Evolutionary conservation across 345 rosid genomes (phyloP).

Genomic region (Limnanthes douglasii): DNA sequence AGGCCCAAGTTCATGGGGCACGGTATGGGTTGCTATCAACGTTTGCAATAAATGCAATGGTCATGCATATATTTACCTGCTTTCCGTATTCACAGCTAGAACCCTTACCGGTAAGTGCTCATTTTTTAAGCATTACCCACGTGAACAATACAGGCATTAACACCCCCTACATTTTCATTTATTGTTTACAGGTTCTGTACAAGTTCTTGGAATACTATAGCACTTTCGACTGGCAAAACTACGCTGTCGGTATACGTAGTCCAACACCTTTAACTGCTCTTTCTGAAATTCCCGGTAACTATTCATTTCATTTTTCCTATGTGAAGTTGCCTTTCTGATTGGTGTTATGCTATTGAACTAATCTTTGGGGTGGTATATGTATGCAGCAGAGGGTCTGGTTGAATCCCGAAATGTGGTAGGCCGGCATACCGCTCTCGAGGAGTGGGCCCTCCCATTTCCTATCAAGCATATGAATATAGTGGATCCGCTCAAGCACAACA

Average conservation of each 20-base stretch:
- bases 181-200: slow-evolving; percentile 62
- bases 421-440: too few relatives aligned
- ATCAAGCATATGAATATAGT: slow-evolving; percentile 57
- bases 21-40: slow-evolving; percentile 75
- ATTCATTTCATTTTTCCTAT: too few relatives aligned
- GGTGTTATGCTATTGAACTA: too few relatives aligned
- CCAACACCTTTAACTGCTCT: slow-evolving; percentile 46
- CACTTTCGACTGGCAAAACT: slow-evolving; percentile 72
- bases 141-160: too few relatives aligned
- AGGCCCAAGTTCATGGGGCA: slow-evolving; percentile 85
- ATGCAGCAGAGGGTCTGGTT: too few relatives aligned
- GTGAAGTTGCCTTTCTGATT: too few relatives aligned
- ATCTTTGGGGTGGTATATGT: too few relatives aligned
- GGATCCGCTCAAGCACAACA: slow-evolving; percentile 70
- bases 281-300: slow-evolving; percentile 40
- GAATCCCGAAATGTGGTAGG: too few relatives aligned
- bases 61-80: slow-evolving; percentile 53
- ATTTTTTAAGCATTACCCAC: too few relatives aligned
- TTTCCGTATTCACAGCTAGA: slow-evolving; percentile 52
- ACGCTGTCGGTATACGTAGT: slow-evolving; percentile 40
- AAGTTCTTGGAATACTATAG: slow-evolving; percentile 66
- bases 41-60: slow-evolving; percentile 66
- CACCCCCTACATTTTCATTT: too few relatives aligned
- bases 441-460: too few relatives aligned
- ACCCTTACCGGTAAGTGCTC: slow-evolving; percentile 54